Evolutionary conservation across 2,329 filamentous ascomycete genomes (phyloP), one percentile per base, ranked within the genome.

Genomic region (Colletotrichum brevisporum): DNA sequence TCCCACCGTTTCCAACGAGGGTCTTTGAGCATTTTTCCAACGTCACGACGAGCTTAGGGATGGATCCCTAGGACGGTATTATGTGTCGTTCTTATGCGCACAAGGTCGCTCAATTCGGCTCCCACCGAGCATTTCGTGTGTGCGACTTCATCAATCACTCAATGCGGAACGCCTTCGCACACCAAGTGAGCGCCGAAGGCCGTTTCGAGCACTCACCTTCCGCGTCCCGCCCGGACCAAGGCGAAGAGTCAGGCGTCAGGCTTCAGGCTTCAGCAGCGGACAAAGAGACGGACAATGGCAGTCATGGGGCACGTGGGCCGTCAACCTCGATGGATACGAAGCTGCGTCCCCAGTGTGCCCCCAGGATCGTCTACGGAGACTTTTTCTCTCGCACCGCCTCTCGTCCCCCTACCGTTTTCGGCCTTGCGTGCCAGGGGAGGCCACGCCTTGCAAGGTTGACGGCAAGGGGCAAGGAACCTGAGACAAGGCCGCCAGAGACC

Each of bases 381-480:
- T 67, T 69, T 69, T 60, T 24, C 54, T 54, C 62, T 61, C 50
- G 51, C 67, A 67, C 67, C 21, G 62, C 67, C 66, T 67, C 55
- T 60, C 26, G 36, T 43, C 13, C 39, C 52, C 18, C 39, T 50
- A 55, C 67, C 47, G 39, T 39, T 67, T 69, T 67, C 16, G 63
- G 62, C 41, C 48, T 65, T 60, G 66, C 31, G 16, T 65, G 53
- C 65, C 43, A 66, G 55, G 66, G 66, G 43, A 61, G 52, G 43
- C 63, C 43, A 69, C 67, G 63, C 67, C 67, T 69, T 69, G 55
- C 67, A 69, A 67, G 63, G 67, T 67, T 21, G 18, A 24, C 16
- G 39, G 67, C 67, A 69, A 69, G 67, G 62, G 67, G 62, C 62
- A 69, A 56, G 56, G 62, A 53, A 69, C 45, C 62, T 69, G 67